Evolutionary conservation across 805 yeast species (phyloP).

Genomic region (Cyberlindnera suaveolens): DNA sequence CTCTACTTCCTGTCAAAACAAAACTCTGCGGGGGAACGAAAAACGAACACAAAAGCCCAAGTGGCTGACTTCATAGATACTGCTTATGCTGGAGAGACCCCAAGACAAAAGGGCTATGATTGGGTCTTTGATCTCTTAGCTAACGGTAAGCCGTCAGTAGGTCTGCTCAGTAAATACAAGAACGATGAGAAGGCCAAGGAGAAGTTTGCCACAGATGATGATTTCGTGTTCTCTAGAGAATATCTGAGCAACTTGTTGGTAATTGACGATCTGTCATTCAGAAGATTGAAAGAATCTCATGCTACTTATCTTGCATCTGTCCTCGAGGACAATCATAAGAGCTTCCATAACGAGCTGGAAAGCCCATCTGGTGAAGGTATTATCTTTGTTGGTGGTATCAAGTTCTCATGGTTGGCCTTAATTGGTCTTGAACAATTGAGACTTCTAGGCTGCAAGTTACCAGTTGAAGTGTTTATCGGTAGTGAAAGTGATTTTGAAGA

Average conservation of each 20-base stretch:
- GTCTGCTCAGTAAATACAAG: slow-evolving; percentile 38
- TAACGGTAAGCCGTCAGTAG: slow-evolving; percentile 30
- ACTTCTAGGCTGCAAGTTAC: slow-evolving; percentile 53
- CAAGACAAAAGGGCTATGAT: slow-evolving; percentile 10
- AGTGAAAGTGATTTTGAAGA: slow-evolving; percentile 58
- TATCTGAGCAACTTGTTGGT: slow-evolving; percentile 40
- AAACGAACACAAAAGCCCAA: background rate
- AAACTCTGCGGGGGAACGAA: background rate
- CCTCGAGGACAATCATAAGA: slow-evolving; percentile 32
- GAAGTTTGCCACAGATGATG: slow-evolving; percentile 33
- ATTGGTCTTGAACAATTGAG: slow-evolving; percentile 57
- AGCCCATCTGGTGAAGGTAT: slow-evolving; percentile 43
- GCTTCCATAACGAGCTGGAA: slow-evolving; percentile 23
- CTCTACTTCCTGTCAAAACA: background rate
- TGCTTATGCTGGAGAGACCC: background rate
- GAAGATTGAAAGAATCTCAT: slow-evolving; percentile 34
- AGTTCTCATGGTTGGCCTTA: slow-evolving; percentile 63
- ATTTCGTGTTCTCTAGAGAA: slow-evolving; percentile 38
- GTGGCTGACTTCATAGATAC: background rate
- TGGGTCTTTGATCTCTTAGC: slow-evolving; percentile 25
- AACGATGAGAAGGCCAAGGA: slow-evolving; percentile 37
- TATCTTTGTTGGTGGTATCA: slow-evolving; percentile 72
- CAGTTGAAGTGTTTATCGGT: slow-evolving; percentile 70
- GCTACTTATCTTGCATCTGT: slow-evolving; percentile 27
- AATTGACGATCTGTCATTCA: slow-evolving; percentile 29